Evolutionary conservation across 2,329 filamentous ascomycete species (phyloP).

Genomic region (Pestalotiopsis sp.): DNA sequence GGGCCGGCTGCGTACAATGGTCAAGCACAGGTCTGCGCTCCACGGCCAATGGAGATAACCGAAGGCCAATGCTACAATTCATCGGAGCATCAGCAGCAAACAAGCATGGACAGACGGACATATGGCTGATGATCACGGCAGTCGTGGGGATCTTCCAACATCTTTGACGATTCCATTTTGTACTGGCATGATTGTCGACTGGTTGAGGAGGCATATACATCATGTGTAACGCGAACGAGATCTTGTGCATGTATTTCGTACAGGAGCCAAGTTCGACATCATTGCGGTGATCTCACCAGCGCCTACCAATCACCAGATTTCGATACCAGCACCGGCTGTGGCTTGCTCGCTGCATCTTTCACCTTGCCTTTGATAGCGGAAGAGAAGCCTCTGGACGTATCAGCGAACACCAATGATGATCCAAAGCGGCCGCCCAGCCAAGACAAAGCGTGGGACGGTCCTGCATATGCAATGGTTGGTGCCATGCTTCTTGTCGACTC

Average conservation of each 20-base stretch:
- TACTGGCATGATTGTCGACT: background rate
- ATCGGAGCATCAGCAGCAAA: background rate
- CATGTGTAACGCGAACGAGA: background rate
- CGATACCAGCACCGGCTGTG: background rate
- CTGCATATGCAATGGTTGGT: background rate
- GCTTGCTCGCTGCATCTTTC: background rate
- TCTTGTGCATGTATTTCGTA: background rate
- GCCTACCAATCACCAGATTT: background rate
- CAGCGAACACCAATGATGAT: background rate
- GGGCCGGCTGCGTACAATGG: background rate
- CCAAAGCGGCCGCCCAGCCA: background rate
- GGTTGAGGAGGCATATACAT: background rate
- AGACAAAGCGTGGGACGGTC: background rate
- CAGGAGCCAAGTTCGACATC: background rate
- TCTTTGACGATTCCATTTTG: background rate
- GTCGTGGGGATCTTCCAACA: background rate
- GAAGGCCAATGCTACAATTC: background rate
- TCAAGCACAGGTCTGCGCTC: background rate
- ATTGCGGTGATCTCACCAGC: background rate
- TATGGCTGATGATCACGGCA: background rate
- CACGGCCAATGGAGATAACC: background rate
- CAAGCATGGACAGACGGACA: background rate
- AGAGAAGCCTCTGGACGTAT: background rate
- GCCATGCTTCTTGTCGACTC: background rate
- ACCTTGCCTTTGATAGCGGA: background rate